Percentiles rank a stretch among this genome's conserved stretches.
Conservation (phyloP, 2,329 filamentous ascomycete species). For the Emergomyces orientalis region DNA sequence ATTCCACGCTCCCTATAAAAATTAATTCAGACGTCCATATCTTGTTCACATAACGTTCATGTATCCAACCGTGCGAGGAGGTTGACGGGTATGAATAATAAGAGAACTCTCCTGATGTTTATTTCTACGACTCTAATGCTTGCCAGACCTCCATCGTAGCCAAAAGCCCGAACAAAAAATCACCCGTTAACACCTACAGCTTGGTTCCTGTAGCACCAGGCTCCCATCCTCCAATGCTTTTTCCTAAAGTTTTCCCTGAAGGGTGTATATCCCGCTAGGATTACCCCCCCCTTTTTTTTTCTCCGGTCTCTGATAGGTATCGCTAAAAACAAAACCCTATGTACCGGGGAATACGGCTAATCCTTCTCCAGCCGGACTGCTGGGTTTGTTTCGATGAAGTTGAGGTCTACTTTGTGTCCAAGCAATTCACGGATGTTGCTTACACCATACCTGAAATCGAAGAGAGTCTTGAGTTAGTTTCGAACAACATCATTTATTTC, state of each 20-base stretch:
- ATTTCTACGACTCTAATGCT: neutral
- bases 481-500: neutral
- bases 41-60: too few species aligned
- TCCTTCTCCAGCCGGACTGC: slow-evolving; percentile 84
- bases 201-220: neutral
- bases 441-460: slow-evolving; percentile 50
- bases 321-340: neutral
- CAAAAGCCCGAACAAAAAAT: neutral
- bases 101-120: neutral
- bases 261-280: neutral
- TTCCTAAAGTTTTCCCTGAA: neutral
- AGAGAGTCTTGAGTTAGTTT: slow-evolving; percentile 10
- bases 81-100: neutral
- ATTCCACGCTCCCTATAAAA: neutral
- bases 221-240: neutral
- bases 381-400: slow-evolving; percentile 84
- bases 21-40: neutral
- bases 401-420: slow-evolving; percentile 89
- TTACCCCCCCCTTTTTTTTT: neutral
- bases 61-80: neutral
- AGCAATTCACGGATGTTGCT: slow-evolving; percentile 87
- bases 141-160: neutral
- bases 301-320: neutral
- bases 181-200: neutral
- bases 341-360: slow-evolving; percentile 38